Base-by-base conservation (phyloP, 345 rosid species). In the Populus pruinosa region DNA sequence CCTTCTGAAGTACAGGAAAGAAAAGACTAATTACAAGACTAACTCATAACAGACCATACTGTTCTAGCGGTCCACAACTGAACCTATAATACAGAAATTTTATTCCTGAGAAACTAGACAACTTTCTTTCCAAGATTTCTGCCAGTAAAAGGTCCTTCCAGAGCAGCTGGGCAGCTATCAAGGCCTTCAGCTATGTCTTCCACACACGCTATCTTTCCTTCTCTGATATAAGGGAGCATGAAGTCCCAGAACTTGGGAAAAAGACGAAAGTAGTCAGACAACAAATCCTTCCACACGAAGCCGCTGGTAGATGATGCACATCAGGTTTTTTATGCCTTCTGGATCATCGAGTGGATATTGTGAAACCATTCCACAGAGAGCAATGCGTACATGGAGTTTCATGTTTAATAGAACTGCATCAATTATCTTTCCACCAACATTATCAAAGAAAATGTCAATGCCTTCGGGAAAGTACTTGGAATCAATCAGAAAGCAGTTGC, bases 121-220 rank as follows among this genome's bases (percentile, higher is more conserved):
- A 39, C 43, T 39, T 39, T 39, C 43, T 79, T 74, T 2, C 78
- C 67, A 8, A 62, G 36, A 8, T 62, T 69, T 12, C 43, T 64
- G 11, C 75, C 75, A 0, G 23, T 61, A n/a, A 74, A 74, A 1
- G 74, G 78, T 4, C 82, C 78, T 6, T 61, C 27, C 16, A 79
- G 73, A 74, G 78, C 67, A 6, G 82, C 20, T 2, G 78, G 75
- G 6, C 39, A 75, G 9, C 21, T 79, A 70, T 79, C 82, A 7
- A 69, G 50, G 36, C 82, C 78, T 69, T 79, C 66, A 11, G 74
- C 75, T 33, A 33, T 9, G 55, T 79, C 78, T 33, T 74, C 75
- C 2, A 62, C 43, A 18, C 69, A 62, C 5, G 49, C 13, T 17
- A 79, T 44, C 33, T 69, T 69, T 3, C 75, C 71, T 38, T 62